Evolutionary conservation across 306 rosid species (phyloP), one percentile per base, ranked within the genome.

Genomic region (Acacia melanoxylon): DNA sequence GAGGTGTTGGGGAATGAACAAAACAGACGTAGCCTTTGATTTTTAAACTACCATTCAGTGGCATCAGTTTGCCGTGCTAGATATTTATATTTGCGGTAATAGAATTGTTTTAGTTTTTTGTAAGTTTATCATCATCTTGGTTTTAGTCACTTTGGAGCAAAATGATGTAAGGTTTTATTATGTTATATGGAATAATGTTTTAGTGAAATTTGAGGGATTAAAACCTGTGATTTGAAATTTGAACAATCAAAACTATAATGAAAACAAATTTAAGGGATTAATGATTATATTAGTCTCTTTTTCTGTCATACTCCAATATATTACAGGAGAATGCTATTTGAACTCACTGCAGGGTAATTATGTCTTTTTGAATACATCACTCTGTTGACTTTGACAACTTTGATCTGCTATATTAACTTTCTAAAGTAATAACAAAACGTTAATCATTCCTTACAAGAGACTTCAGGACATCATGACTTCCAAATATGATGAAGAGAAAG

Each of bases 161-260:
- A 35, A 35, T 35, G 40, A 35, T 35, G 40, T 35, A 35, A 35
- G 1, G 0, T 35, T 35, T 5, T 42, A 42, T 35, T 5, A 5
- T 35, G 0, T 35, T 5, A 35, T 4, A 33, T 4, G 1, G 0
- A 5, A 0, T 1, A 35, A 35, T 35, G 40, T 35, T 35, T 35
- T 35, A 35, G 5, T 35, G 1, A 4, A 35, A 35, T 35, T 35
- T 4, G 6, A 35, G 7, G 0, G 1, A 35, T 0, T 35, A 35
- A 35, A 31, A 31, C 1, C 35, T 31, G 35, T 31, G 4, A 31
- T 31, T 31, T 31, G 0, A 33, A 37, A 37, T 1, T 37, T 5
- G 8, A 37, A 1, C 0, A 0, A 37, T 1, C 1, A 6, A 6
- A 6, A 37, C 8, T 37, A 33, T 0, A 4, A 33, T 4, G 37